Conservation (phyloP, 305 asterid species). For the Rubia occidens region DNA sequence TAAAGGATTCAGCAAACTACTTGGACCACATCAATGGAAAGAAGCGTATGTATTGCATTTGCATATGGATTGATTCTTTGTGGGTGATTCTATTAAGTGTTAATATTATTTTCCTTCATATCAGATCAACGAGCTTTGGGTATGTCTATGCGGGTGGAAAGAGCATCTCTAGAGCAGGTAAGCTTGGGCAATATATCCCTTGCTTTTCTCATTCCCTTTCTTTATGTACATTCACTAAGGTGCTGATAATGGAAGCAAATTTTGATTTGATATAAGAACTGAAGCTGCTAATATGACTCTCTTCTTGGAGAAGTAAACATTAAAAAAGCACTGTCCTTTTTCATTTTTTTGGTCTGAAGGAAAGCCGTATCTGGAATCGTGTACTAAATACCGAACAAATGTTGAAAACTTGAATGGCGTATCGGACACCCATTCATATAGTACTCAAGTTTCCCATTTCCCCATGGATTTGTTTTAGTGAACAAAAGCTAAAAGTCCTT, state of each 20-base stretch:
- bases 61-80: conserved; percentile 4
- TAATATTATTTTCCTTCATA: conserved; percentile 10
- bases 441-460: neutral
- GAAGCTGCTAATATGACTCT: neutral
- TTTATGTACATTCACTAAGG: neutral
- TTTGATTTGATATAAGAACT: neutral
- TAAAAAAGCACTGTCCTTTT: neutral
- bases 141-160: conserved; percentile 96
- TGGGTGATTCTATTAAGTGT: conserved; percentile 10
- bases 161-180: conserved; percentile 95
- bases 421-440: neutral
- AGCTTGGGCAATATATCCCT: conserved; percentile 6
- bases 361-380: neutral
- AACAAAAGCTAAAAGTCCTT: neutral
- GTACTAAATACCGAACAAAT: neutral
- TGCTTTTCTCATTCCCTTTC: neutral
- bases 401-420: neutral
- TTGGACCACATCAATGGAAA: conserved; percentile 97
- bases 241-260: neutral
- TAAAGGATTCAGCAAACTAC: conserved; percentile 95
- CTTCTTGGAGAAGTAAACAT: neutral
- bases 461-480: neutral
- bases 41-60: conserved; percentile 54
- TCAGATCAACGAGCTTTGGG: conserved; percentile 99
- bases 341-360: neutral